phyloP scores from a whole-genome alignment of 768 basidiomycete species.

The Kwoniella sp. region DNA sequence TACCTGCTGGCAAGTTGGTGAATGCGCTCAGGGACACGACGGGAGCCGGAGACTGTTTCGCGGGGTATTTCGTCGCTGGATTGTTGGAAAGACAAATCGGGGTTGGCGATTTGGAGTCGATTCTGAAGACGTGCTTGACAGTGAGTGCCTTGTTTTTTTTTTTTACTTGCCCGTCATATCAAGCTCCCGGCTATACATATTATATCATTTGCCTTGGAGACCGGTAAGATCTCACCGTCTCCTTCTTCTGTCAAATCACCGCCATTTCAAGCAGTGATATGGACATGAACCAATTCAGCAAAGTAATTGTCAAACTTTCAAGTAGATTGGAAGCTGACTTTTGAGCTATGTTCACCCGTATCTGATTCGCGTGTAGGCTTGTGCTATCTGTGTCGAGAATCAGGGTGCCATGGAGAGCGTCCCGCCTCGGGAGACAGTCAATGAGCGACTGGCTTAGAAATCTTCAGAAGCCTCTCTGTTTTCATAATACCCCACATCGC shows the following conservation, averaged over 20 bases:
- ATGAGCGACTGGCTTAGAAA: not conserved
- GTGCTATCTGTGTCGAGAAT: slow-evolving; percentile 55
- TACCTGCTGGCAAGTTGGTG: slow-evolving; percentile 44
- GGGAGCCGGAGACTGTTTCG: slow-evolving; percentile 56
- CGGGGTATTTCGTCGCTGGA: slow-evolving; percentile 53
- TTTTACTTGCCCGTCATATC: not conserved
- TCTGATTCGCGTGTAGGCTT: too few species aligned
- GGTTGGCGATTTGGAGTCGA: slow-evolving; percentile 30
- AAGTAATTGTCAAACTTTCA: not conserved
- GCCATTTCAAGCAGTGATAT: not conserved
- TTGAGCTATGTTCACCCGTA: too few species aligned
- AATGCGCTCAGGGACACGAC: slow-evolving; percentile 51
- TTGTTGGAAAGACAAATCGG: slow-evolving; percentile 32
- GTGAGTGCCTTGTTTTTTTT: slow-evolving; percentile 27
- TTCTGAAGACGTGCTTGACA: slow-evolving; percentile 44
- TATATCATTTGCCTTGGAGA: too few species aligned
- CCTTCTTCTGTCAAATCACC: too few species aligned
- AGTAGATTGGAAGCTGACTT: not conserved
- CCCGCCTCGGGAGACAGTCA: not conserved
- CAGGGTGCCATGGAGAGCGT: slow-evolving; percentile 52
- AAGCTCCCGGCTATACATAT: too few species aligned
- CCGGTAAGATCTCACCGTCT: not conserved
- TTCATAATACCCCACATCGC: too few species aligned
- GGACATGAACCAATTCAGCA: not conserved
- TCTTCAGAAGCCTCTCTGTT: not conserved